phyloP scores from a whole-genome alignment of 1,284 basidiomycete genomes.

The Microbotryum lychnidis-dioicae region DNA sequence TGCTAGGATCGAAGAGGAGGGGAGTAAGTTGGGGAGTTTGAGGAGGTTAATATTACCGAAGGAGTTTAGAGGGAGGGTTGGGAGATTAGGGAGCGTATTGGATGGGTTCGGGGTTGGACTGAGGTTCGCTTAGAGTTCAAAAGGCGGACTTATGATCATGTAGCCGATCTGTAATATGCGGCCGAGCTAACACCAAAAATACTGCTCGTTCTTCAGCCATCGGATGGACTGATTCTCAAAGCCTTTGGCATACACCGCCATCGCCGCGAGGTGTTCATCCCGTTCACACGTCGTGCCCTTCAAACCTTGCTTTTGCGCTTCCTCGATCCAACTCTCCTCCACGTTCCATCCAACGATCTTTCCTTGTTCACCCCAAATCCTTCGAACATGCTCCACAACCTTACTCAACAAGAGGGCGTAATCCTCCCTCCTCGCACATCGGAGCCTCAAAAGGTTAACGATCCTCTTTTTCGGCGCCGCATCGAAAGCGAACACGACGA shows the following conservation, averaged over 20 bases:
- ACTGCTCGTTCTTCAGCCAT: constrained; percentile 56
- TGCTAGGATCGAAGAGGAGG: too few species aligned
- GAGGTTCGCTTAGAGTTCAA: too few species aligned
- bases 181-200: background rate
- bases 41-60: too few species aligned
- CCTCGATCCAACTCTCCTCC: constrained; percentile 39
- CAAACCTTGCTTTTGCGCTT: constrained; percentile 32
- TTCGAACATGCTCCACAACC: constrained; percentile 43
- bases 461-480: constrained; percentile 38
- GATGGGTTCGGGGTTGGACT: too few species aligned
- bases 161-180: too few species aligned
- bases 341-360: constrained; percentile 55
- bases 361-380: constrained; percentile 40
- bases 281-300: constrained; percentile 39
- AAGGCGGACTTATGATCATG: too few species aligned
- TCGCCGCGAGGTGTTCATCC: constrained; percentile 48
- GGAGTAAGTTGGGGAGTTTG: too few species aligned
- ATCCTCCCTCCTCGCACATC: constrained; percentile 35
- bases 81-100: too few species aligned
- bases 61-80: too few species aligned
- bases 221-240: constrained; percentile 42
- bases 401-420: constrained; percentile 45
- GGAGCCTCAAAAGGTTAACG: constrained; percentile 47
- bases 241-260: constrained; percentile 52
- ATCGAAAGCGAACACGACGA: constrained; percentile 33